Base-by-base conservation (phyloP, 2,329 filamentous ascomycete genomes). In the Epichloe typhina region DNA sequence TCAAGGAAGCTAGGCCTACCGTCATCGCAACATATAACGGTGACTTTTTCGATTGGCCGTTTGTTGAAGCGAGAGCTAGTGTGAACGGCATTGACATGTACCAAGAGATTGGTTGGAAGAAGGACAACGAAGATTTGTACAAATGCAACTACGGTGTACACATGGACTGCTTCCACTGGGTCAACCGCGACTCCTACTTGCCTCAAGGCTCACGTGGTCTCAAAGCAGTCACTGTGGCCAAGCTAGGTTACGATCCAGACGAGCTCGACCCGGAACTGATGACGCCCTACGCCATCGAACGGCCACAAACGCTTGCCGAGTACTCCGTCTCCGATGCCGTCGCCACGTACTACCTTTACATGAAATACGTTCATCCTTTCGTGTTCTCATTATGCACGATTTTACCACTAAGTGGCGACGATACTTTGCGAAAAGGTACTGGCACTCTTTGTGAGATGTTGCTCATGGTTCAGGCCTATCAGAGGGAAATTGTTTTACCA, bases 21-120 rank as follows among this genome's bases (percentile, higher is more conserved):
- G 91, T 98, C 51, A 98, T 98, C 65, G 91, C 94, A 37, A 98
- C 93, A n/a, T 98, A 98, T 76, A 98, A 98, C 88, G 93, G 93
- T 72, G 93, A 98, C 72, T 98, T 98, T 66, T 98, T 98, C 82
- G 93, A 98, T 83, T 98, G 93, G 93, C 91, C 93, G 0, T 98
- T 94, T 63, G 89, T 98, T 23, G 93, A 98, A 71, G 82, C 93
- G 43, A 78, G 93, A 70, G 88, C 94, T 31, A 94, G 89, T 63
- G 79, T 96, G 57, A 84, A 94, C 59, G 93, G 94, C 33, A 96
- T 98, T 64, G 93, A 98, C 68, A 97, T 98, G 93, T 98, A 98
- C 69, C 86, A 85, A 55, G 94, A 98, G 66, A 98, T 96, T 61
- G 93, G 93, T 5, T 98, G 95, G 78, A 84, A 84, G 61, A 97